Evolutionary conservation across 768 basidiomycete genomes (phyloP).

Genomic region (Russula brevipes): DNA sequence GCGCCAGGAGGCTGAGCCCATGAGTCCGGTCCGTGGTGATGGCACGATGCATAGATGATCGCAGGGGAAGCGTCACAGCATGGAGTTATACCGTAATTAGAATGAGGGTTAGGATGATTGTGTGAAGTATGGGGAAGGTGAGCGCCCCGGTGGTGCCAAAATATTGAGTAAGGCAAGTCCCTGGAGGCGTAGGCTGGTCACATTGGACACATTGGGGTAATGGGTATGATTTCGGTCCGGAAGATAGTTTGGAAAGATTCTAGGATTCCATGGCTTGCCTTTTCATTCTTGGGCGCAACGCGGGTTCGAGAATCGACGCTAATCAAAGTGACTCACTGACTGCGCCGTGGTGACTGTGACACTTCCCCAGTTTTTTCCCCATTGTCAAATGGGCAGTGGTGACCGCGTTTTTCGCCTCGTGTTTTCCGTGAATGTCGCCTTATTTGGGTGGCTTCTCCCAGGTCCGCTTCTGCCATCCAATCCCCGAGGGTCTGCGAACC

Average conservation of each 20-base stretch:
- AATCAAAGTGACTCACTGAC: too few relatives aligned
- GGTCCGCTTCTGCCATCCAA: slow-evolving; percentile 2
- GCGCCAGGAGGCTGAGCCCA: neutral
- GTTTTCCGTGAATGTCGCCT: neutral
- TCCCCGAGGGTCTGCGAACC: neutral
- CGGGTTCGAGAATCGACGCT: neutral
- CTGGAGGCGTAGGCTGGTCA: neutral
- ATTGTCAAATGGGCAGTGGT: neutral
- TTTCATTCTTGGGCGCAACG: neutral
- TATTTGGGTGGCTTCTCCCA: slow-evolving; percentile 3
- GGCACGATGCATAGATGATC: neutral
- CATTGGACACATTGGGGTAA: neutral
- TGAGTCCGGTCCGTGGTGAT: neutral
- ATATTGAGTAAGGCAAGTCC: neutral
- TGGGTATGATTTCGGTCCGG: neutral
- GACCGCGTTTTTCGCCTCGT: slow-evolving; percentile 9
- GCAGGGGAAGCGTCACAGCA: neutral
- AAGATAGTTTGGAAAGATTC: neutral
- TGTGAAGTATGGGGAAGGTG: slow-evolving; percentile 1
- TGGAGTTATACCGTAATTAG: neutral
- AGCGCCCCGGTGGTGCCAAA: neutral
- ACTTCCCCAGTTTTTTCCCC: neutral
- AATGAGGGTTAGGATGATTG: neutral
- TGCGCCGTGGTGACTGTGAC: too few relatives aligned
- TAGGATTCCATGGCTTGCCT: neutral